Conservation (phyloP, 306 rosid genomes). For the Carpinus fangiana region DNA sequence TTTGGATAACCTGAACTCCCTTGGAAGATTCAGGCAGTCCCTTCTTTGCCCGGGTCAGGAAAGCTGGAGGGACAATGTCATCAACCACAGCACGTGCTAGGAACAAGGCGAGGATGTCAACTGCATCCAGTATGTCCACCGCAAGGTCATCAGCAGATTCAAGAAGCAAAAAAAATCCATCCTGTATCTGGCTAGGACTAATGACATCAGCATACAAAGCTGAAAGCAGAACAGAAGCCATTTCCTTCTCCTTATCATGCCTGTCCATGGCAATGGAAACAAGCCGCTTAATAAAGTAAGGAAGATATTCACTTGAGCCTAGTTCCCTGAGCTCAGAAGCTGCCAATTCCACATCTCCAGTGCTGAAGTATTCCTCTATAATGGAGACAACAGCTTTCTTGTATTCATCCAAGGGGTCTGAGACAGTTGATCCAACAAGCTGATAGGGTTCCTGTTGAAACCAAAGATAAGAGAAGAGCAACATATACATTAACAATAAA, state of each 20-base stretch:
- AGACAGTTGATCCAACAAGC: slow-evolving; percentile 75
- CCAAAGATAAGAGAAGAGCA: slow-evolving; percentile 4
- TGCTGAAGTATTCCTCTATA: slow-evolving; percentile 89
- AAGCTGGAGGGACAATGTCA: slow-evolving; percentile 96
- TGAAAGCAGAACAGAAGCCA: slow-evolving; percentile 96
- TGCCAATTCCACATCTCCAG: slow-evolving; percentile 78
- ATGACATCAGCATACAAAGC: slow-evolving; percentile 94
- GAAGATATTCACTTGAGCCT: slow-evolving; percentile 83
- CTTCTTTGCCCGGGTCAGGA: slow-evolving; percentile 75
- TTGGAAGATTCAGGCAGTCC: slow-evolving; percentile 88
- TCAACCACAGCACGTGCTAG: slow-evolving; percentile 98
- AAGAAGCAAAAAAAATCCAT: slow-evolving; percentile 88
- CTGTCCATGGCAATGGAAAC: slow-evolving; percentile 96
- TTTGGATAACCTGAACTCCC: slow-evolving; percentile 77
- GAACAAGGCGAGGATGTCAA: slow-evolving; percentile 88
- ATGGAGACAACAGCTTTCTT: slow-evolving; percentile 83
- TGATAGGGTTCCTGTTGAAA: slow-evolving; percentile 85
- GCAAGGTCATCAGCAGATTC: slow-evolving; percentile 98
- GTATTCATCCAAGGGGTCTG: slow-evolving; percentile 89
- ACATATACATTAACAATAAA: not conserved
- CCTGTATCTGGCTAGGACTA: slow-evolving; percentile 83
- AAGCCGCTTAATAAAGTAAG: slow-evolving; percentile 91
- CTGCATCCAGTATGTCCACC: slow-evolving; percentile 92
- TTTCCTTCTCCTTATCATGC: slow-evolving; percentile 97
- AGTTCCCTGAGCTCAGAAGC: slow-evolving; percentile 89